A percentile compares a stretch with the other conserved stretches of the same genome.
Conservation (phyloP, 148 eudicot genomes). For the Pouteria glomerata region DNA sequence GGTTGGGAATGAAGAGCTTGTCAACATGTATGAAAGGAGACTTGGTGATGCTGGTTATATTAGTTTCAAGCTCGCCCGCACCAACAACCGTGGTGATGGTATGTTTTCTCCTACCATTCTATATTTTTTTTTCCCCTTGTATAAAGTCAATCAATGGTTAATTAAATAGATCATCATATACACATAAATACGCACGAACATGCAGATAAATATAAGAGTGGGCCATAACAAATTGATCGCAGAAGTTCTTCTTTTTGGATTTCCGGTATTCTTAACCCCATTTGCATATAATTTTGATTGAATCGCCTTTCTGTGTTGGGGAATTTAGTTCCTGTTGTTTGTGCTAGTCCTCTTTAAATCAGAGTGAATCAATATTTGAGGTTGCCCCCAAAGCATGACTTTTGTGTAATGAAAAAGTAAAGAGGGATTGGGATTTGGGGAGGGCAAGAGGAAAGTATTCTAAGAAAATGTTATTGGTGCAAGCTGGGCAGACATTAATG, state of each 20-base stretch:
- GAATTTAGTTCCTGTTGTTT: conserved; percentile 6
- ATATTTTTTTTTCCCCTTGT: neutral
- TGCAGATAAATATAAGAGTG: too few species aligned
- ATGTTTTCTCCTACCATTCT: conserved; percentile 10
- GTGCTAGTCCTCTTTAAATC: neutral
- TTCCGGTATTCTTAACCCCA: neutral
- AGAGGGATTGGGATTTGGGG: neutral
- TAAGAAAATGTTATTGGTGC: neutral
- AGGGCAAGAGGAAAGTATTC: neutral
- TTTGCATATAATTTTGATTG: neutral
- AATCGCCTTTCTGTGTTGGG: neutral
- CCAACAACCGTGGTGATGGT: conserved; percentile 98
- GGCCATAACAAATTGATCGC: neutral
- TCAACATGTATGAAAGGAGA: conserved; percentile 78
- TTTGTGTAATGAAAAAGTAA: neutral
- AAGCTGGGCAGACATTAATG: too few species aligned
- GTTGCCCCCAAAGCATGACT: neutral
- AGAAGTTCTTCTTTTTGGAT: neutral
- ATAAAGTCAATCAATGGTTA: neutral
- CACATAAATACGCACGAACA: neutral
- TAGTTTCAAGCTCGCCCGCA: conserved; percentile 80
- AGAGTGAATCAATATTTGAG: neutral
- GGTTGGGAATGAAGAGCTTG: conserved; percentile 97
- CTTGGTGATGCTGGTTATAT: conserved; percentile 89
- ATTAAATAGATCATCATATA: neutral